Evolutionary conservation across 139 green algal genomes (phyloP).

Genomic region (Eudorina sp.): DNA sequence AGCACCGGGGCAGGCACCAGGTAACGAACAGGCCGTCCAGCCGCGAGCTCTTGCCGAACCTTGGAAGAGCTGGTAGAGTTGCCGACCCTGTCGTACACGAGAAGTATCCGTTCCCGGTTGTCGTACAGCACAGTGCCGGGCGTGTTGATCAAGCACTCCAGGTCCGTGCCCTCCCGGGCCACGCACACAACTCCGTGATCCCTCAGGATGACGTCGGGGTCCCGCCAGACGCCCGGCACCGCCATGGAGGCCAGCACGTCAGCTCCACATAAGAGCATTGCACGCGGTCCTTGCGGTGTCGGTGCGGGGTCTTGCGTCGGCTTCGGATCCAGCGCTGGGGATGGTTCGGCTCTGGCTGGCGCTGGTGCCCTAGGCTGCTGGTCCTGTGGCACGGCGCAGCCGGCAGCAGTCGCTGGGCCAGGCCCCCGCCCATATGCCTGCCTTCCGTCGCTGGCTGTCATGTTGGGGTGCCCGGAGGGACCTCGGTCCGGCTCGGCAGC

Average conservation of each 20-base stretch:
- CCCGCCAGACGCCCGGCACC: slow-evolving; percentile 78
- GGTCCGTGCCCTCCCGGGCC: slow-evolving; percentile 55
- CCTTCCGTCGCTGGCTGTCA: no score
- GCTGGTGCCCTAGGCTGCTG: no score
- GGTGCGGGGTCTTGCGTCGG: no score
- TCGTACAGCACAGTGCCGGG: slow-evolving; percentile 35
- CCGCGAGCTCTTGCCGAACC: slow-evolving; percentile 54
- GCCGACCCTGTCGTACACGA: slow-evolving; percentile 59
- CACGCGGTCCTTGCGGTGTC: no score
- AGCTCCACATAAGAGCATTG: slow-evolving; percentile 83
- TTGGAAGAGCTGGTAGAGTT: slow-evolving; percentile 58
- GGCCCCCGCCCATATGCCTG: no score
- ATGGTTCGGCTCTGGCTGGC: slow-evolving; percentile 11
- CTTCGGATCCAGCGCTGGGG: not conserved
- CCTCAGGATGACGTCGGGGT: slow-evolving; percentile 68
- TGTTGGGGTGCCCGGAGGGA: no score
- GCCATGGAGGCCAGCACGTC: slow-evolving; percentile 83
- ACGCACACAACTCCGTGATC: slow-evolving; percentile 75
- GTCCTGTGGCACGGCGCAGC: no score
- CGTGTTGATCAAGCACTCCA: slow-evolving; percentile 43
- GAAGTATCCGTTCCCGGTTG: slow-evolving; percentile 44
- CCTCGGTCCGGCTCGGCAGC: no score
- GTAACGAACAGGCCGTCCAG: slow-evolving; percentile 45
- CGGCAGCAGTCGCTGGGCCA: no score
- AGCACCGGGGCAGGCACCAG: slow-evolving; percentile 54